Percentiles rank a stretch among this genome's conserved stretches.
These are phyloP conservation scores for Vanrija sp. DNA, from an alignment of 1,284 basidiomycete genomes.

Conservation along the genomic window DNA sequence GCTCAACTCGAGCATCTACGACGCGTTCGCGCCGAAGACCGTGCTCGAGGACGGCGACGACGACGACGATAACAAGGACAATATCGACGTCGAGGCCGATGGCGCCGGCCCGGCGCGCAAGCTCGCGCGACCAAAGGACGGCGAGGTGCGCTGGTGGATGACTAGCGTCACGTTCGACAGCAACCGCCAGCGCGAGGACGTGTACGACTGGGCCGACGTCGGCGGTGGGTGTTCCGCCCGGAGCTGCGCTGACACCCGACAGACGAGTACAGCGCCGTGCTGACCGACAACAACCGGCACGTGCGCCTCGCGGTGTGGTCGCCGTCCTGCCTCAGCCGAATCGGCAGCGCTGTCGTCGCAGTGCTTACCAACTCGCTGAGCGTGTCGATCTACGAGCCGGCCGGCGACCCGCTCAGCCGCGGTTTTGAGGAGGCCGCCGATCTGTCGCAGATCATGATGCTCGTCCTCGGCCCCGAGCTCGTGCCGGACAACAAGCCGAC, in stretches of 20 bases:
- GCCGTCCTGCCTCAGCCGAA: constrained; percentile 27
- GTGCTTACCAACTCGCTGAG: constrained; percentile 26
- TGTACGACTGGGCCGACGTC: constrained; percentile 12
- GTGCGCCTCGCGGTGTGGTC: constrained; percentile 37
- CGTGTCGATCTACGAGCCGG: constrained; percentile 35
- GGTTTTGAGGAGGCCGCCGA: constrained; percentile 37
- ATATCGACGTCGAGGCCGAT: constrained; percentile 6
- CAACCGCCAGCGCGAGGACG: constrained; percentile 13
- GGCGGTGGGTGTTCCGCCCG: constrained; percentile 15
- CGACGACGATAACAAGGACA: constrained; percentile 10
- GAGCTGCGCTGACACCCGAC: constrained; percentile 4
- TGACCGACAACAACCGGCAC: constrained; percentile 24
- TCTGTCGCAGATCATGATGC: constrained; percentile 22
- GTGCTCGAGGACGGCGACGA: constrained; percentile 6
- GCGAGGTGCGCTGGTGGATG: constrained; percentile 36
- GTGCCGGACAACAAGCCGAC: constrained; percentile 3
- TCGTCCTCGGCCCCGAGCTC: constrained; percentile 8
- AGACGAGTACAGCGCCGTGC: constrained; percentile 28
- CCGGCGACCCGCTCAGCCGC: constrained; percentile 27
- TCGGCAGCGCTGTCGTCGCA: constrained; percentile 30
- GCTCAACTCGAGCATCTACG: constrained; percentile 18
- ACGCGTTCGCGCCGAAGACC: constrained; percentile 1
- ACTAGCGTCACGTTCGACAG: constrained; percentile 21
- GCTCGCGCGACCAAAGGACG: constrained; percentile 20
- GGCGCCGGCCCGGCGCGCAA: constrained; percentile 4